These are phyloP conservation scores for Speleostelium caveatum DNA, from an alignment of 78 protist genomes.

Conservation along the genomic window DNA sequence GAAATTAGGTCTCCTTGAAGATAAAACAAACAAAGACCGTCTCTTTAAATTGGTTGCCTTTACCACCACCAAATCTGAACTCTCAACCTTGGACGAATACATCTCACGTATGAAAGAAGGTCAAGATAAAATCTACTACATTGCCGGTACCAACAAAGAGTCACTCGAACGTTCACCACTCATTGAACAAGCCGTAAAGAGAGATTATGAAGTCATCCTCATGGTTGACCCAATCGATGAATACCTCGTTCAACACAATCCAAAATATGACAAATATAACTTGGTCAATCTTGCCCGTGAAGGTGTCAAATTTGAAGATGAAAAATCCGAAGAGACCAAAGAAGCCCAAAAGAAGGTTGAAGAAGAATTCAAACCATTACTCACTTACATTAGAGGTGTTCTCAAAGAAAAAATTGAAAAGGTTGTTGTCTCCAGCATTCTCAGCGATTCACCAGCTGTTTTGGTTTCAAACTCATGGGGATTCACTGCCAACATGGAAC, in stretches of 20 bases:
- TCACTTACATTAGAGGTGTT: slow-evolving; percentile 70
- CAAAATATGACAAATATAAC: slow-evolving; percentile 85
- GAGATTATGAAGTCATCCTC: slow-evolving; percentile 97
- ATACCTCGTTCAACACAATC: slow-evolving; percentile 89
- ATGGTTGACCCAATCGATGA: slow-evolving; percentile 98
- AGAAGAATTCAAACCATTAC: slow-evolving; percentile 87
- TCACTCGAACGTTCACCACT: slow-evolving; percentile 90
- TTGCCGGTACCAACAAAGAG: slow-evolving; percentile 80
- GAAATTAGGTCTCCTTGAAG: slow-evolving; percentile 99
- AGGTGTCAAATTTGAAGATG: slow-evolving; percentile 87
- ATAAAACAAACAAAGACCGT: slow-evolving; percentile 79
- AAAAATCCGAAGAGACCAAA: slow-evolving; percentile 45
- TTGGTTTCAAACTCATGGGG: slow-evolving; percentile 92
- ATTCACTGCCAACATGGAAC: slow-evolving; percentile 96
- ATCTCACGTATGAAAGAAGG: slow-evolving; percentile 61
- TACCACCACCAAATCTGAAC: slow-evolving; percentile 57
- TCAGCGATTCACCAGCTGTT: slow-evolving; percentile 89
- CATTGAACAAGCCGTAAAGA: slow-evolving; percentile 89
- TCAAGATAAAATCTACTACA: slow-evolving; percentile 51
- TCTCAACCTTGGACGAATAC: slow-evolving; percentile 52
- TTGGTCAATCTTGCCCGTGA: slow-evolving; percentile 93
- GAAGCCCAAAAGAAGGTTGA: slow-evolving; percentile 76
- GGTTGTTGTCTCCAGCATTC: slow-evolving; percentile 88
- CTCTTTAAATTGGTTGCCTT: slow-evolving; percentile 96
- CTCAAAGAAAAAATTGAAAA: slow-evolving; percentile 79